A percentile compares a stretch with the other conserved stretches of the same genome.
These are phyloP conservation scores for Primulina tabacum DNA, from an alignment of 257 asterid genomes.

Conservation along the genomic window DNA sequence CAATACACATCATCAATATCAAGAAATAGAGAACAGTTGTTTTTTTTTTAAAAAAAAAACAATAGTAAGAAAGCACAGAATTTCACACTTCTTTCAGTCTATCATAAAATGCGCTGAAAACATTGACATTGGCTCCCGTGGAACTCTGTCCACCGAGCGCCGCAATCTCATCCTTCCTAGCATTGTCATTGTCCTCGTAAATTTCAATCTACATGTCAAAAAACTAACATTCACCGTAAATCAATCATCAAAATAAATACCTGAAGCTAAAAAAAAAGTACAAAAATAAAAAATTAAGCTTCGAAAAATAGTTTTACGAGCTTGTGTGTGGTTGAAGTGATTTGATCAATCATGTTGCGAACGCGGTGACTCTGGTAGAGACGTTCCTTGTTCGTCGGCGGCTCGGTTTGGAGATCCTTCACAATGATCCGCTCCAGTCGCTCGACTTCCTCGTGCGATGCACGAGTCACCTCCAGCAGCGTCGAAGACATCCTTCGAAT, in stretches of 20 bases:
- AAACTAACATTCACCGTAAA: slow-evolving; percentile 9
- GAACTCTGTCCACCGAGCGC: slow-evolving; percentile 93
- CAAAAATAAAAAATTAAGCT: background rate
- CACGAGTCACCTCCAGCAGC: slow-evolving; percentile 79
- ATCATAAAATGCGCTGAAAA: slow-evolving; percentile 91
- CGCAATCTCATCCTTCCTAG: slow-evolving; percentile 95
- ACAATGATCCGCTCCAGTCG: slow-evolving; percentile 82
- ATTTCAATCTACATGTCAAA: slow-evolving; percentile 54
- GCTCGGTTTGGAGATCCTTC: slow-evolving; percentile 91
- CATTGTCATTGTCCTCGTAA: slow-evolving; percentile 77
- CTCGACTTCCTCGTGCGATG: slow-evolving; percentile 91
- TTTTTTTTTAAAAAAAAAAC: background rate
- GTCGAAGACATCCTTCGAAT: slow-evolving; percentile 67
- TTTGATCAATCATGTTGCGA: slow-evolving; percentile 81
- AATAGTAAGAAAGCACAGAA: slow-evolving; percentile 8
- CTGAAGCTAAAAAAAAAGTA: background rate
- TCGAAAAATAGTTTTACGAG: slow-evolving; percentile 38
- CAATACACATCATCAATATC: background rate
- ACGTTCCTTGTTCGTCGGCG: slow-evolving; percentile 72
- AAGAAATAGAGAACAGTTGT: background rate
- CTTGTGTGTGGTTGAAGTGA: slow-evolving; percentile 58
- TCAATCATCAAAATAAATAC: slow-evolving; percentile 5
- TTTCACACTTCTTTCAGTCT: slow-evolving; percentile 73
- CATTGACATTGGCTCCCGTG: slow-evolving; percentile 72
- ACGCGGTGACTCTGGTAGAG: slow-evolving; percentile 93